Conservation (phyloP, 805 yeast species). For the Barnettozyma salicaria region DNA sequence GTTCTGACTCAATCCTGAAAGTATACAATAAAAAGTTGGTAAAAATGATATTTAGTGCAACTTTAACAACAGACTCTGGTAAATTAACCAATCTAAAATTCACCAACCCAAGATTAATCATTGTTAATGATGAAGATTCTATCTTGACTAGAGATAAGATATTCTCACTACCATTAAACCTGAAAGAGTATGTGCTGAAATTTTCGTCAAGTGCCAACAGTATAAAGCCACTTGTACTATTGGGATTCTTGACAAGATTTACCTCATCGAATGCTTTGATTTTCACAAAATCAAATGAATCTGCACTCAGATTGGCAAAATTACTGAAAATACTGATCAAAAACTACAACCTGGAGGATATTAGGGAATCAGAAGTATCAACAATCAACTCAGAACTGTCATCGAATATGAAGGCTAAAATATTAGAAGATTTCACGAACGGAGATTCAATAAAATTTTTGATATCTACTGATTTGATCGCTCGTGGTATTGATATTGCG, state of each 20-base stretch:
- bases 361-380: conserved; percentile 25
- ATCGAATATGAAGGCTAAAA: conserved; percentile 44
- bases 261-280: conserved; percentile 42
- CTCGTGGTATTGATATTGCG: conserved; percentile 89
- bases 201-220: conserved; percentile 33
- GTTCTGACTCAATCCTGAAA: conserved; percentile 22
- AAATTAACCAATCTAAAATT: conserved; percentile 69
- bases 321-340: conserved; percentile 42
- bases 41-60: conserved; percentile 84
- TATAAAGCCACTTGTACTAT: conserved; percentile 70
- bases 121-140: conserved; percentile 53
- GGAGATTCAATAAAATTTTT: conserved; percentile 44
- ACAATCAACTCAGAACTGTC: conserved; percentile 58
- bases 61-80: conserved; percentile 89
- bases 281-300: conserved; percentile 77
- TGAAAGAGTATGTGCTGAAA: conserved; percentile 38
- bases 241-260: conserved; percentile 42
- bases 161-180: conserved; percentile 52
- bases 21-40: conserved; percentile 33
- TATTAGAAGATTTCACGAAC: conserved; percentile 52
- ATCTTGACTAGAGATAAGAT: conserved; percentile 42
- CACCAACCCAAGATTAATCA: conserved; percentile 62
- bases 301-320: conserved; percentile 73
- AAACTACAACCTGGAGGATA: conserved; percentile 12
- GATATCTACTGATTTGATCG: conserved; percentile 84